A percentile compares a stretch with the other conserved stretches of the same genome.
phyloP scores from a whole-genome alignment of 2,329 filamentous ascomycete species.

The Zymoseptoria brevis region DNA sequence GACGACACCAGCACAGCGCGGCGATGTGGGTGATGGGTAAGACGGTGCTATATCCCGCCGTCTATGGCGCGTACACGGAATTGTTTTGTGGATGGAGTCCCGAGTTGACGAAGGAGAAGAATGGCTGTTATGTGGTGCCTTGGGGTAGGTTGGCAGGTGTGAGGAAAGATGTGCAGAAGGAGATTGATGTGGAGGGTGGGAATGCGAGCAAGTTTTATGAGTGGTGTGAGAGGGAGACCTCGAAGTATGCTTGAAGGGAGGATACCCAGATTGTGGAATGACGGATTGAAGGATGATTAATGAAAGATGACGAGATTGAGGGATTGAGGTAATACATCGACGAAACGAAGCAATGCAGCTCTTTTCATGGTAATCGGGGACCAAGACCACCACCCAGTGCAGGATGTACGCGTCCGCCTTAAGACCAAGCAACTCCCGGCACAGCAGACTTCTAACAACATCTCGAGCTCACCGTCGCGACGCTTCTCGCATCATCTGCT shows the following conservation, averaged over 20 bases:
- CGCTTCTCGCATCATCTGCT: neutral
- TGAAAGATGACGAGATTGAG: neutral
- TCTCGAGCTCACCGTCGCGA: neutral
- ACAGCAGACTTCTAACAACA: constrained; percentile 4
- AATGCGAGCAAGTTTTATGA: constrained; percentile 32
- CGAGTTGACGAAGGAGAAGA: constrained; percentile 23
- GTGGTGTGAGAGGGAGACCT: constrained; percentile 34
- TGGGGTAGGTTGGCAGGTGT: constrained; percentile 28
- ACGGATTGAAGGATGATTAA: neutral
- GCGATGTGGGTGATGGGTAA: constrained; percentile 4
- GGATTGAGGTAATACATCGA: too few species aligned
- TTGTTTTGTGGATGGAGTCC: constrained; percentile 25
- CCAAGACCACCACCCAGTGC: too few species aligned
- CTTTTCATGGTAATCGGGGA: too few species aligned
- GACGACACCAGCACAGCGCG: constrained; percentile 18
- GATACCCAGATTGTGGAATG: neutral
- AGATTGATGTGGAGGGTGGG: constrained; percentile 24
- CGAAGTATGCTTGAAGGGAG: neutral
- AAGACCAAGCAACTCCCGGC: too few species aligned
- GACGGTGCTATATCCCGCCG: constrained; percentile 18
- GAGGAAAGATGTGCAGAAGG: constrained; percentile 24
- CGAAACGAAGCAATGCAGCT: too few species aligned
- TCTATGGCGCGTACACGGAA: constrained; percentile 29
- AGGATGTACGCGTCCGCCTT: too few species aligned
- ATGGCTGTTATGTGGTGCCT: constrained; percentile 26